A percentile compares a stretch with the other conserved stretches of the same genome.
Conservation (phyloP, 805 yeast species). For the Ogataea methylovora region DNA sequence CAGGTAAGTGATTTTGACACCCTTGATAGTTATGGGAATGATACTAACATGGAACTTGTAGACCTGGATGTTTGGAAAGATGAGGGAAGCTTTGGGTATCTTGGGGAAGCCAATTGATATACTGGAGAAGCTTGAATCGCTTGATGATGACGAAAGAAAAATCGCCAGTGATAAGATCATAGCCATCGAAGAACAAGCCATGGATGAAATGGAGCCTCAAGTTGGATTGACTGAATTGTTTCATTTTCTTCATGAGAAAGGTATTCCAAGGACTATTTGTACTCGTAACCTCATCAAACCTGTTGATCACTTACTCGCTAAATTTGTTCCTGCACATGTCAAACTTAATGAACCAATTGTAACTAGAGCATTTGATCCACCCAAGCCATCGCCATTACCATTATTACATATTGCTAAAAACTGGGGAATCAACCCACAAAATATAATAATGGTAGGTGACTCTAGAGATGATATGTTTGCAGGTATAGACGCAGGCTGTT, state of each 20-base stretch:
- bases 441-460: conserved; percentile 66
- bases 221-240: conserved; percentile 39
- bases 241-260: conserved; percentile 16
- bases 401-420: conserved; percentile 43
- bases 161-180: conserved; percentile 40
- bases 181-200: conserved; percentile 53
- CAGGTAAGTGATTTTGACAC: conserved; percentile 27
- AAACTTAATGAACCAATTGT: conserved; percentile 41
- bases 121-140: conserved; percentile 37
- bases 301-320: conserved; percentile 41
- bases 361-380: conserved; percentile 58
- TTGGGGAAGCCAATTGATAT: conserved; percentile 40
- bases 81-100: conserved; percentile 54
- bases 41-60: conserved; percentile 2
- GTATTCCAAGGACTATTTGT: conserved; percentile 46
- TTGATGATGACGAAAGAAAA: conserved; percentile 31
- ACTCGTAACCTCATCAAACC: conserved; percentile 53
- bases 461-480: conserved; percentile 63
- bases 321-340: conserved; percentile 31
- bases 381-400: conserved; percentile 65
- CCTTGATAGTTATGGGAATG: not conserved
- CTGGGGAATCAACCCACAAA: conserved; percentile 39
- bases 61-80: conserved; percentile 35
- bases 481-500: conserved; percentile 56
- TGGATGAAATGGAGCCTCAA: conserved; percentile 48